Evolutionary conservation across 129 eudicot genomes (phyloP), one percentile per base, ranked within the genome.

Genomic region (Pseudognaphalium luteoalbum): DNA sequence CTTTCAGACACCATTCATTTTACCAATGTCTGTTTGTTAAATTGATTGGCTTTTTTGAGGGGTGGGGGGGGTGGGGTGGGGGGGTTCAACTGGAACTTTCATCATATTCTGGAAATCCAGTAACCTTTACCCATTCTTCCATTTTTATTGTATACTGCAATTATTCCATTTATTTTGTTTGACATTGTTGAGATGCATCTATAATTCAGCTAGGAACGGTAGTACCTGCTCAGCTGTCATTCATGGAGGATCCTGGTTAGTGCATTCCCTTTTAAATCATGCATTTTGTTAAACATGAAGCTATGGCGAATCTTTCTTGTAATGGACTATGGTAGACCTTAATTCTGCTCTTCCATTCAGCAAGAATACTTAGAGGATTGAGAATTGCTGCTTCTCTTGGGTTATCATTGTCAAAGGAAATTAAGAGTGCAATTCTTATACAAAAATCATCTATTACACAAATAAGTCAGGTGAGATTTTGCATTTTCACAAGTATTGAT

Each of bases 371-470:
- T 81, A 77, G 98, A 62, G 98, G 89, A 57, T 70, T 93, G 79
- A 88, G 97, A 83, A 87, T 93, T 42, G 98, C 92, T 44, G 98
- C 96, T 68, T 96, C 96, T 80, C 92, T 93, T 35, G 88, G 91
- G 63, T 83, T 93, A 54, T 88, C 98, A 8, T 77, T 93, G 75
- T 71, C 97, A 64, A 74, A 86, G 73, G 98, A 93, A 73, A 88
- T 85, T 35, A 87, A 93, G 79, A 76, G 60, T 83, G 98, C 98
- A 59, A 85, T 90, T 42, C 70, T 42, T 60, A 72, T 83, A 71
- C 85, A 83, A 14, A 71, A 83, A 70, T 72, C 81, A 30, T 88
- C 95, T 44, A 39, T 90, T 68, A 20, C 79, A 50, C 56, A 37
- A 32, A 77, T 93, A 60, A 59, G 74, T 75, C 77, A 82, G 95